Evolutionary conservation across 192 early-diverging fungal species (phyloP).

Genomic region (Cladochytrium replicatum): DNA sequence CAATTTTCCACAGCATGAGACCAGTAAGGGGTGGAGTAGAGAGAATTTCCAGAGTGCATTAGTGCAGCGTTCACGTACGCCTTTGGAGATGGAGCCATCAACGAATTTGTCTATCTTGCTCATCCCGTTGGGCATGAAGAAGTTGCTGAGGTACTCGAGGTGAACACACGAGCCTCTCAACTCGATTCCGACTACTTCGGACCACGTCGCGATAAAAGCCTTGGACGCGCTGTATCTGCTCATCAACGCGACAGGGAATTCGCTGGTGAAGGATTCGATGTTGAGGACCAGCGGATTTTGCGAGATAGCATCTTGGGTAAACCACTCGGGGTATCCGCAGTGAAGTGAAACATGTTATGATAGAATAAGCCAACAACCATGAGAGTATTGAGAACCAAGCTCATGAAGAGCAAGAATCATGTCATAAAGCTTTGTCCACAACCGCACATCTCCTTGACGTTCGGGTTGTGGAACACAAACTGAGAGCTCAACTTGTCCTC

Average conservation of each 20-base stretch:
- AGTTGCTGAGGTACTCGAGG: constrained; percentile 76
- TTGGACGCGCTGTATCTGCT: constrained; percentile 80
- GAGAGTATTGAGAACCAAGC: no score
- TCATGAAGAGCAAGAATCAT: constrained; percentile 27
- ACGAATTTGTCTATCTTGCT: constrained; percentile 59
- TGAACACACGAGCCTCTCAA: constrained; percentile 48
- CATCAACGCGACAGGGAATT: constrained; percentile 61
- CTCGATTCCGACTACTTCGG: constrained; percentile 69
- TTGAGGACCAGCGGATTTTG: constrained; percentile 65
- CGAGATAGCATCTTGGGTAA: constrained; percentile 60
- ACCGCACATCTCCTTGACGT: constrained; percentile 90
- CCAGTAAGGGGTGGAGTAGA: constrained; percentile 41
- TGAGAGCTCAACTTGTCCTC: constrained; percentile 79
- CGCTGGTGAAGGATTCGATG: constrained; percentile 67
- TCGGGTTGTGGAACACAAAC: constrained; percentile 98
- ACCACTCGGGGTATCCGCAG: constrained; percentile 63
- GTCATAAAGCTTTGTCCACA: constrained; percentile 90
- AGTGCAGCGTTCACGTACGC: constrained; percentile 60
- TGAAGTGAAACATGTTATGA: no score
- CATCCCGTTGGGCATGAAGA: constrained; percentile 84
- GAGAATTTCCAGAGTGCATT: constrained; percentile 54
- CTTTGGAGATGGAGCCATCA: constrained; percentile 58
- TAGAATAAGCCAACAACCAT: no score
- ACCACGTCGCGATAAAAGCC: constrained; percentile 71
- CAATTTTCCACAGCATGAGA: constrained; percentile 50